Percentiles rank a stretch among this genome's conserved stretches.
phyloP scores from a whole-genome alignment of 345 rosid genomes.

The Euphorbia peplus region DNA sequence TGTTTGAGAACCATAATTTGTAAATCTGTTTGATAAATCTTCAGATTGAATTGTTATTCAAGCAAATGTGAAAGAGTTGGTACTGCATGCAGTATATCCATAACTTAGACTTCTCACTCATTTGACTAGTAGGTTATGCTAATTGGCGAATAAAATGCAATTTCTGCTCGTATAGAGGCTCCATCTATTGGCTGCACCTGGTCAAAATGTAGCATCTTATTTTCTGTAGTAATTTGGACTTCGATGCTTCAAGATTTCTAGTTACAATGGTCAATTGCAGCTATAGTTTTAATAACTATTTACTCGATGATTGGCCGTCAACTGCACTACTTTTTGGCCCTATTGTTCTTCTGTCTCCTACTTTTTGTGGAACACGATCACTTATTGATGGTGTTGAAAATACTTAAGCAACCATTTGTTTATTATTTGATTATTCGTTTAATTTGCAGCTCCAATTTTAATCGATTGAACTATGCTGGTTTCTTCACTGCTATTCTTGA shows the following conservation, averaged over 20 bases:
- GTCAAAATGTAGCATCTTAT: background rate
- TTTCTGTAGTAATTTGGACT: background rate
- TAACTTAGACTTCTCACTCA: background rate
- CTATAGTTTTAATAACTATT: background rate
- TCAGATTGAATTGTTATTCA: constrained; percentile 3
- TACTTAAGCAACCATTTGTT: background rate
- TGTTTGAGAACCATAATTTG: background rate
- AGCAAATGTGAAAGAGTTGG: background rate
- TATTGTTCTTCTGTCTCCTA: background rate
- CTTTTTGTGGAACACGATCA: background rate
- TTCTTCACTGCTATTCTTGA: constrained; percentile 79
- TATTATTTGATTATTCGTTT: background rate
- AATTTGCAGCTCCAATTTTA: constrained; percentile 75
- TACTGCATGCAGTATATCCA: background rate
- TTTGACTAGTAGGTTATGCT: background rate
- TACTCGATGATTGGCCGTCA: background rate
- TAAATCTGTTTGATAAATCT: background rate
- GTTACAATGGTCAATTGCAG: background rate
- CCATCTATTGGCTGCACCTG: background rate
- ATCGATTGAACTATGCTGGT: constrained; percentile 65
- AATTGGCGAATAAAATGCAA: background rate
- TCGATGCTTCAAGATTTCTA: background rate
- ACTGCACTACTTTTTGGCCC: background rate
- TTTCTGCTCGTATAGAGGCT: background rate
- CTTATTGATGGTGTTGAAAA: background rate